Evolutionary conservation across 2,329 filamentous ascomycete genomes (phyloP).

Genomic region (Aspergillus fischeri): DNA sequence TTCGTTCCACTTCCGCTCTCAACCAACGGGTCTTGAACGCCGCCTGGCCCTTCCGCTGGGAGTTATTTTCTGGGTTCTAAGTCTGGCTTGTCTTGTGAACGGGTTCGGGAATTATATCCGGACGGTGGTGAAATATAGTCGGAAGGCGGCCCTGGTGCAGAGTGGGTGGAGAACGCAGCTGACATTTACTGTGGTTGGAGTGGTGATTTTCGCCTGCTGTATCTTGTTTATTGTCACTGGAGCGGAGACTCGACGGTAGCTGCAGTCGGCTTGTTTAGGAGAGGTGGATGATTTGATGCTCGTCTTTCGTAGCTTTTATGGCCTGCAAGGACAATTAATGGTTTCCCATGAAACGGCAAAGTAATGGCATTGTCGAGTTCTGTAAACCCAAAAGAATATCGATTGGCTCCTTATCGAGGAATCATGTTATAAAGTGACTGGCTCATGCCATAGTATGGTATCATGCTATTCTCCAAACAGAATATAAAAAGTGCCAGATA

Average conservation of each 20-base stretch:
- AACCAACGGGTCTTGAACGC: slow-evolving; percentile 67
- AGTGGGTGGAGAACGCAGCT: slow-evolving; percentile 88
- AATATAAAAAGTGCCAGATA: neutral
- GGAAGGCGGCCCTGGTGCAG: slow-evolving; percentile 78
- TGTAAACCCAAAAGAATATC: neutral
- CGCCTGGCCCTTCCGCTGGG: slow-evolving; percentile 79
- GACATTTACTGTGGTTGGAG: slow-evolving; percentile 52
- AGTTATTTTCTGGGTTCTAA: slow-evolving; percentile 79
- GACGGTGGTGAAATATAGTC: slow-evolving; percentile 75
- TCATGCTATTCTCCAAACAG: slow-evolving; percentile 2
- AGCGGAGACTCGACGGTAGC: slow-evolving; percentile 9
- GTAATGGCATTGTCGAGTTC: neutral
- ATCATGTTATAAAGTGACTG: slow-evolving; percentile 3
- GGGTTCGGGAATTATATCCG: slow-evolving; percentile 86
- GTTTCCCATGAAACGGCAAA: neutral
- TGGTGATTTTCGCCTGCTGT: slow-evolving; percentile 43
- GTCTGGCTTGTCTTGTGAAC: slow-evolving; percentile 68
- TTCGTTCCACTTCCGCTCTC: slow-evolving; percentile 81
- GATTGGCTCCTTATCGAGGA: neutral
- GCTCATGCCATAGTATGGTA: slow-evolving; percentile 12
- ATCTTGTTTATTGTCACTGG: slow-evolving; percentile 42
- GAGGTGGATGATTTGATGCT: neutral
- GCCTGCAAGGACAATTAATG: neutral
- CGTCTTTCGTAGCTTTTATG: neutral
- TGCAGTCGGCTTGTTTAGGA: neutral